phyloP scores from a whole-genome alignment of 257 asterid species.

The Solanum verrucosum region DNA sequence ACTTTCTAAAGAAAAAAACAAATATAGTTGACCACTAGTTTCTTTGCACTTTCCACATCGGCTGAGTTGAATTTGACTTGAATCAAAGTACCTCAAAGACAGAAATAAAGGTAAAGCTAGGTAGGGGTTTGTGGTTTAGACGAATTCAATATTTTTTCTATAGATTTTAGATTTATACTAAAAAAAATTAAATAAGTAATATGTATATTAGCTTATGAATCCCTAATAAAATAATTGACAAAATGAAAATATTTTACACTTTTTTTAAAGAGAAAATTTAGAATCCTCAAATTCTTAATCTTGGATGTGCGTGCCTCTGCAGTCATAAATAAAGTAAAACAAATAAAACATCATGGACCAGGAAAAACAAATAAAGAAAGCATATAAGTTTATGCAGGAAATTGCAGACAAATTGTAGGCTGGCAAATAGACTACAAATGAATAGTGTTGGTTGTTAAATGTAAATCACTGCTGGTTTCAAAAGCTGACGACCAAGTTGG shows the following conservation, averaged over 20 bases:
- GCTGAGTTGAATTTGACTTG: not conserved
- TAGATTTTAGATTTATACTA: no score
- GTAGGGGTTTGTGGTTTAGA: no score
- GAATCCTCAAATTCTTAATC: no score
- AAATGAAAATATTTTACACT: no score
- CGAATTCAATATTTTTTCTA: no score
- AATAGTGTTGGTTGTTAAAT: not conserved
- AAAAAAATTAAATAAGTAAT: no score
- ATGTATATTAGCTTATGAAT: no score
- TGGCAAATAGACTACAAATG: not conserved
- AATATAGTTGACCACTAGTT: not conserved
- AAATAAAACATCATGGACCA: not conserved
- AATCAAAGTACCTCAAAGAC: not conserved
- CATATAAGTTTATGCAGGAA: not conserved
- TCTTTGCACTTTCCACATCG: not conserved
- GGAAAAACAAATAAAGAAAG: not conserved
- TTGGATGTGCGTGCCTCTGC: no score
- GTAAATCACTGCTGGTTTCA: not conserved
- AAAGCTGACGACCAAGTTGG: not conserved
- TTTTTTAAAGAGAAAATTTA: fast-evolving
- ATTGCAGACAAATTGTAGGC: not conserved
- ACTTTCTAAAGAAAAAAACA: not conserved
- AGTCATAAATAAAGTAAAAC: not conserved
- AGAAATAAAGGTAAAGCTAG: no score
- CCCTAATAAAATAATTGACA: no score